Base-by-base conservation (phyloP, 768 basidiomycete species). In the Sarcodon aspratus region DNA sequence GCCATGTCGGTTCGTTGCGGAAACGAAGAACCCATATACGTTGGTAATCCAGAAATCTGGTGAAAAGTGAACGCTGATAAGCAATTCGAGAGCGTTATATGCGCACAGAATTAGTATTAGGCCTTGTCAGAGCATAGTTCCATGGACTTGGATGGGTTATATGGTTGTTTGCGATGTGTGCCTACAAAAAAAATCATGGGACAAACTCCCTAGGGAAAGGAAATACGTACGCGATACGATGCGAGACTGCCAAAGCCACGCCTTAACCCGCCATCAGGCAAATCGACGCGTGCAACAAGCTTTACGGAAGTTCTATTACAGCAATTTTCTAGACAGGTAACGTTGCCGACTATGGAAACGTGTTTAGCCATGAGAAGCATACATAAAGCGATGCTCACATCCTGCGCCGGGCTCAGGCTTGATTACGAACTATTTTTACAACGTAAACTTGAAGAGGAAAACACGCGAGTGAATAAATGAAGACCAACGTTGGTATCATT, bases 191-290 rank as follows among this genome's bases (percentile, higher is more conserved):
- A 36, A 46, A 17, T 46, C 47, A 38, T 47, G 38, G 33, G 46
- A 46, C 32, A 44, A 15, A 15, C 8, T n/a, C 27, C 15, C 36
- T 13, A 9, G 18, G 44, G 42, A 31, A 33, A 11, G 9, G 12
- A 17, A 40, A 46, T 3, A 61, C 68, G 47, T 57, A 75, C 77
- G 47, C 69, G 62, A 58, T 73, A 79, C 1, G 67, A 59, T n/a
- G 63, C 61, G 36, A 79, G 55, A 8, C 70, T 71, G 17, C 75
- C 76, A 47, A 76, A 53, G 17, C 78, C 75, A 18, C 64, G 63
- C 13, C 46, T 47, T 52, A 57, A 59, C 10, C 75, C 73, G n/a
- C 72, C 71, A 57, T 73, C 73, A 4, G 53, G 48, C 1, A 51
- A 51, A 32, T 56, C 60, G 13, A 55, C 43, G 46, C 66, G 65